Evolutionary conservation across 768 basidiomycete genomes (phyloP).

Genomic region (Sistotremastrum suecicum): DNA sequence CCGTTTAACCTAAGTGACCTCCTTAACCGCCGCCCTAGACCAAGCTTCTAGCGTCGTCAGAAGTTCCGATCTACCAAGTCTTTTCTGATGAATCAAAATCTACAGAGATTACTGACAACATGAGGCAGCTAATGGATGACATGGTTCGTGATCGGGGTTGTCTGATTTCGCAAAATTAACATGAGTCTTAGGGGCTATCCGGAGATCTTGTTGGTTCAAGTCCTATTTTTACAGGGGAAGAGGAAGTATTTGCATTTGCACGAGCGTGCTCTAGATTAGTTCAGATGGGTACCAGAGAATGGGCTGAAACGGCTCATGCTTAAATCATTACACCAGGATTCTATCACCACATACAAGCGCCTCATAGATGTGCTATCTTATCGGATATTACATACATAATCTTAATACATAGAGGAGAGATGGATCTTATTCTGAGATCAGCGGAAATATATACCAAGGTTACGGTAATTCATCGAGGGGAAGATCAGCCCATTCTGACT

Average conservation of each 20-base stretch:
- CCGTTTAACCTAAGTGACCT: not conserved
- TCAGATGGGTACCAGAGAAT: conserved; percentile 85
- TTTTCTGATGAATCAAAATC: conserved; percentile 58
- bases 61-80: conserved; percentile 80
- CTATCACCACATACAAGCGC: no score
- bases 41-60: conserved; percentile 82
- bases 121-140: conserved; percentile 91
- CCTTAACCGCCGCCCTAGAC: conserved; percentile 32
- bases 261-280: conserved; percentile 80
- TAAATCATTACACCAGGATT: no score
- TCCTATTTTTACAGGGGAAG: conserved; percentile 91
- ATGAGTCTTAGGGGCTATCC: conserved; percentile 49
- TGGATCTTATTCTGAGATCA: no score
- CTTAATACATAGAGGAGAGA: no score
- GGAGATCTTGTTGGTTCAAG: conserved; percentile 64
- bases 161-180: conserved; percentile 1
- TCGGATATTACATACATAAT: no score
- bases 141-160: conserved; percentile 38
- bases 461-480: no score
- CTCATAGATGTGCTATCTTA: no score
- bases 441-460: no score
- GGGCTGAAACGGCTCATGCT: conserved; percentile 36
- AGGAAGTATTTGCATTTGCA: conserved; percentile 95
- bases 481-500: conserved; percentile 1
- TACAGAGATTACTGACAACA: conserved; percentile 56